Base-by-base conservation (phyloP, 257 asterid genomes). In the Nyctanthes arbortristis region DNA sequence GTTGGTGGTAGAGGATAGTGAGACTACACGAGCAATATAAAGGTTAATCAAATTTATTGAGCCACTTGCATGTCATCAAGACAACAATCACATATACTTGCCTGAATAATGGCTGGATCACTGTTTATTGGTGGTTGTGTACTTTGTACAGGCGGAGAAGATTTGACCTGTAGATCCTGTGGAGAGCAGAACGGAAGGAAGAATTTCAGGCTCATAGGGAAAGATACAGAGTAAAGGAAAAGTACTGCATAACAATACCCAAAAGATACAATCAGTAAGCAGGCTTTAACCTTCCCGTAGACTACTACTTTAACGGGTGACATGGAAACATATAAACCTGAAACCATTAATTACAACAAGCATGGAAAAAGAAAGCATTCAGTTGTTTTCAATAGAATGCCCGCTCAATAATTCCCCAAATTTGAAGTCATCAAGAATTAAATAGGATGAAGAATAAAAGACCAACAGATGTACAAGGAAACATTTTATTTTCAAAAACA, bases 101-200 rank as follows among this genome's bases (percentile, higher is more conserved):
- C 99, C 93, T 94, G 99, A 76, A 94, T 91, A 73, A 94, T 94
- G 47, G 99, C 97, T 43, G 99, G 99, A 80, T 94, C 99, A 18
- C 75, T 89, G 80, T 86, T 81, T 59, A 91, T 79, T 62, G 91
- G 72, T 8, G 88, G 91, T 14, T n/a, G n/a, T 14, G 84, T 62
- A 64, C 83, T 52, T 70, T 89, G 99, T 75, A 83, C 88, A 68
- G 95, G 96, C 16, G 97, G 95, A 62, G 99, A 88, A 80, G 96
- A 78, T 79, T 91, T 94, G 40, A 94, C 99, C 69, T 94, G 97
- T 61, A 94, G 84, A 79, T 94, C 99, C 99, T 94, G 96, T 18
- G 69, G 68, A 30, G 47, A 60, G 60, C 11, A 66, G 37, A 69
- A 62, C 8, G 7, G 32, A 47, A 16, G 10, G 64, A 9, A 28